A percentile compares a stretch with the other conserved stretches of the same genome.
Evolutionary conservation across 2,329 filamentous ascomycete species (phyloP).

Genomic region (Magnaporthiopsis poae): DNA sequence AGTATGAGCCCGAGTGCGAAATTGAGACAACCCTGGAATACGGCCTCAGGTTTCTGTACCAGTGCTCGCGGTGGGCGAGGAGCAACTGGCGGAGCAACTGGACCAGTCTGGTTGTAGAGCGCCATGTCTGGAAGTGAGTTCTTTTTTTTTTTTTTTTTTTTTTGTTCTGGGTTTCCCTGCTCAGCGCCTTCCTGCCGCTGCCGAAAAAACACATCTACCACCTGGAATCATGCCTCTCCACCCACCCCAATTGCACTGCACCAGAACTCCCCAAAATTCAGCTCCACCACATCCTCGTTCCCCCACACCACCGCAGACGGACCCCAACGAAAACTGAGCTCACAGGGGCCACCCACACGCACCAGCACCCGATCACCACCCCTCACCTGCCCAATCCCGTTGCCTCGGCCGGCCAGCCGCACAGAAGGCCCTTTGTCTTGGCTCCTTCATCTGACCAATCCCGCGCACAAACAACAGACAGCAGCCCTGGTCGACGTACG

Average conservation of each 20-base stretch:
- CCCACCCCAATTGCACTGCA: too few relatives aligned
- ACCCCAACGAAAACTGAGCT: not conserved
- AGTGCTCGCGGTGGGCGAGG: slow-evolving; percentile 88
- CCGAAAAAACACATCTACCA: not conserved
- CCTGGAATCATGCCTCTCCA: too few relatives aligned
- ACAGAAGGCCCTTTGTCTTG: too few relatives aligned
- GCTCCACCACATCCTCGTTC: too few relatives aligned
- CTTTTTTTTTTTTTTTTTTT: slow-evolving; percentile 5
- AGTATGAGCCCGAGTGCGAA: slow-evolving; percentile 84
- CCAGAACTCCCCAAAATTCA: too few relatives aligned
- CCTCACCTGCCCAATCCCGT: not conserved
- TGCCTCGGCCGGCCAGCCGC: too few relatives aligned
- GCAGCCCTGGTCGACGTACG: slow-evolving; percentile 88
- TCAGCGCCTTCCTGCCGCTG: too few relatives aligned
- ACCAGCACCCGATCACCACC: not conserved
- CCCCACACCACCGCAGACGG: too few relatives aligned
- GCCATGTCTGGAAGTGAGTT: slow-evolving; percentile 78
- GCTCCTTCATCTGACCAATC: not conserved
- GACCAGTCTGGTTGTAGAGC: slow-evolving; percentile 76
- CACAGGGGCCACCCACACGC: not conserved
- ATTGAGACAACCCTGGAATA: slow-evolving; percentile 89
- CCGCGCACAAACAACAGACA: slow-evolving; percentile 44
- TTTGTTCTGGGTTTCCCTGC: not conserved
- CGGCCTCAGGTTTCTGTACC: slow-evolving; percentile 77
- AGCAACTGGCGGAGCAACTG: slow-evolving; percentile 98